phyloP scores from a whole-genome alignment of 1,139 yeast species.

The Yamadazyma taylorii region DNA sequence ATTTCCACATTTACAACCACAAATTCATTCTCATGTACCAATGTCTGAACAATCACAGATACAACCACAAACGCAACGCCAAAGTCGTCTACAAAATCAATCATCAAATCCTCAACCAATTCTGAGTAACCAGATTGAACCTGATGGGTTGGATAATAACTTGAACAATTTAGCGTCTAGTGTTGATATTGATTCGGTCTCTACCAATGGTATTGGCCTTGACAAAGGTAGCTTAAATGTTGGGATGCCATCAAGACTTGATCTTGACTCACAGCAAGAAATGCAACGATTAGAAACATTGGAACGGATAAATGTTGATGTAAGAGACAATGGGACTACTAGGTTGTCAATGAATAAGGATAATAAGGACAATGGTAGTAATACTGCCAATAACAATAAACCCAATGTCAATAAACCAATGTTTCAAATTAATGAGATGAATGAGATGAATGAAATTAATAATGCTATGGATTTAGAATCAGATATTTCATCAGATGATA shows the following conservation, averaged over 20 bases:
- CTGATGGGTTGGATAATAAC: constrained; percentile 1
- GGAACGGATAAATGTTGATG: constrained; percentile 20
- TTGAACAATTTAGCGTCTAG: constrained; percentile 16
- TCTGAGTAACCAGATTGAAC: too few relatives aligned
- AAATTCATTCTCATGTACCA: neutral
- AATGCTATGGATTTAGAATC: constrained; percentile 15
- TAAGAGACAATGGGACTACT: constrained; percentile 10
- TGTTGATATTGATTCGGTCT: constrained; percentile 18
- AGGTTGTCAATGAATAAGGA: constrained; percentile 4
- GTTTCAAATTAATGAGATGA: constrained; percentile 2
- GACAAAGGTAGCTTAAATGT: constrained; percentile 18
- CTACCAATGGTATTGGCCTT: constrained; percentile 14
- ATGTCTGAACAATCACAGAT: neutral
- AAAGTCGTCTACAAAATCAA: neutral
- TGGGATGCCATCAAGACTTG: constrained; percentile 15
- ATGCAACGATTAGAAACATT: constrained; percentile 16
- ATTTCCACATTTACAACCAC: too few relatives aligned
- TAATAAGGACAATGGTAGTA: neutral
- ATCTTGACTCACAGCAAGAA: constrained; percentile 10
- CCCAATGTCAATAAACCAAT: constrained; percentile 1
- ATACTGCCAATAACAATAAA: neutral
- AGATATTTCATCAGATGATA: constrained; percentile 17
- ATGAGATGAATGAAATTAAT: constrained; percentile 5
- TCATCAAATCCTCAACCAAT: too few relatives aligned
- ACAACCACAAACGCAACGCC: too few relatives aligned